These are phyloP conservation scores for Fusarium oligoseptatum DNA, from an alignment of 2,329 filamentous ascomycete genomes.

Conservation along the genomic window DNA sequence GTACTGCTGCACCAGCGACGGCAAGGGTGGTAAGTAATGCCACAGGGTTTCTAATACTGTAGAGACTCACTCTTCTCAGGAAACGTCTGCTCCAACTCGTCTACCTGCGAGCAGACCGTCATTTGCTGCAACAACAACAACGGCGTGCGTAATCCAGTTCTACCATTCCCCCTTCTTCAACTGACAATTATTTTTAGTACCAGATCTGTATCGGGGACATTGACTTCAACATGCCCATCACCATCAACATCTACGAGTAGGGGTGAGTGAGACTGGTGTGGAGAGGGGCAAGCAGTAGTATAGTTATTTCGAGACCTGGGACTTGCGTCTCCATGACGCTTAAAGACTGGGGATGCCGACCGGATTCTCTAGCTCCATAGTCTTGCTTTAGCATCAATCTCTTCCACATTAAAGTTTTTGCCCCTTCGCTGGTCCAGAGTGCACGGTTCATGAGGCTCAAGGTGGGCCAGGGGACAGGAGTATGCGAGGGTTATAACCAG, in stretches of 20 bases:
- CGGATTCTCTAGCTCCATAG: not conserved
- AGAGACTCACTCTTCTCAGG: not conserved
- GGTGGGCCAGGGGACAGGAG: not conserved
- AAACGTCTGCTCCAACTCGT: slow-evolving; percentile 33
- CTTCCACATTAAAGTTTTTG: not conserved
- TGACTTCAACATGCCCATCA: slow-evolving; percentile 40
- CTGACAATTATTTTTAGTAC: slow-evolving; percentile 26
- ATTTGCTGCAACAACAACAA: slow-evolving; percentile 47
- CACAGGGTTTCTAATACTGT: not conserved
- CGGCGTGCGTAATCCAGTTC: slow-evolving; percentile 19
- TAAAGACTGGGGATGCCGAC: not conserved
- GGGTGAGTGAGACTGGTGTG: not conserved
- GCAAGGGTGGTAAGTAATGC: slow-evolving; percentile 26
- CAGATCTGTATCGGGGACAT: slow-evolving; percentile 43
- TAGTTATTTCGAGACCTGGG: not conserved
- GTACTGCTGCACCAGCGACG: slow-evolving; percentile 33
- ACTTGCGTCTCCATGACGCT: not conserved
- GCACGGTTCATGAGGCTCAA: not conserved
- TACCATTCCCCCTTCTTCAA: accelerated
- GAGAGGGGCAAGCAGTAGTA: not conserved
- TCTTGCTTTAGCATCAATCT: not conserved
- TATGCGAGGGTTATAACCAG: not conserved
- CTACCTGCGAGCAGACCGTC: slow-evolving; percentile 28
- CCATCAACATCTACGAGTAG: slow-evolving; percentile 34
- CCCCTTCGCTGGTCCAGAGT: not conserved